These are phyloP conservation scores for Rhododendron henanense DNA, from an alignment of 148 eudicot species.

Conservation along the genomic window DNA sequence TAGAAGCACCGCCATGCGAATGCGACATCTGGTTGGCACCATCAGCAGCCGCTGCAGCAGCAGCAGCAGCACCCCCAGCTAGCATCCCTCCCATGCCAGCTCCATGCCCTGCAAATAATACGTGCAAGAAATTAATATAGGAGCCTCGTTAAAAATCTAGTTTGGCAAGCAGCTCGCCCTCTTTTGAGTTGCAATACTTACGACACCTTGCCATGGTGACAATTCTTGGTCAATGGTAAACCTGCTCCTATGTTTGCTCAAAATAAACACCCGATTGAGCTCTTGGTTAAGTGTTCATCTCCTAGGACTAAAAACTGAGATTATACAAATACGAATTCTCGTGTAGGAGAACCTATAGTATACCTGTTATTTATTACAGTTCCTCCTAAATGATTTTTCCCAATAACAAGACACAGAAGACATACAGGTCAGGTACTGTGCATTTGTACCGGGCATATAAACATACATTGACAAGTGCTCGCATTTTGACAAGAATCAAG, in stretches of 20 bases:
- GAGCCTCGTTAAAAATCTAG: neutral
- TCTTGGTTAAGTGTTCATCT: neutral
- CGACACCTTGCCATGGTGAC: neutral
- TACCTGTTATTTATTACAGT: neutral
- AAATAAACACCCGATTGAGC: neutral
- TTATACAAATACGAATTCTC: neutral
- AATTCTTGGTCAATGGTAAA: neutral
- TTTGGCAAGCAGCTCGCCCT: neutral
- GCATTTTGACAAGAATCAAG: neutral
- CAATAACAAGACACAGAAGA: neutral
- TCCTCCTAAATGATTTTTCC: neutral
- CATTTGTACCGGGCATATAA: too few species aligned
- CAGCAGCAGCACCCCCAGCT: constrained; percentile 67
- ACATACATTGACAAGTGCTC: neutral
- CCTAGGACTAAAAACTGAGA: neutral
- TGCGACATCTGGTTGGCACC: constrained; percentile 37
- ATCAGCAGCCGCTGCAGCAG: constrained; percentile 57
- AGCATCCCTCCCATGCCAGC: constrained; percentile 35
- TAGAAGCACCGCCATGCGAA: neutral
- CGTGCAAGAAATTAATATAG: neutral
- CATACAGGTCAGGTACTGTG: neutral
- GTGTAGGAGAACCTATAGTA: neutral
- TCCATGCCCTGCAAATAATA: constrained; percentile 21
- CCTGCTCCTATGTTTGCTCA: neutral
- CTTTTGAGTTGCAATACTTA: neutral